Percentiles rank a stretch among this genome's conserved stretches.
phyloP scores from a whole-genome alignment of 208 protist species.

The Kentomonas sorsogonicus region DNA sequence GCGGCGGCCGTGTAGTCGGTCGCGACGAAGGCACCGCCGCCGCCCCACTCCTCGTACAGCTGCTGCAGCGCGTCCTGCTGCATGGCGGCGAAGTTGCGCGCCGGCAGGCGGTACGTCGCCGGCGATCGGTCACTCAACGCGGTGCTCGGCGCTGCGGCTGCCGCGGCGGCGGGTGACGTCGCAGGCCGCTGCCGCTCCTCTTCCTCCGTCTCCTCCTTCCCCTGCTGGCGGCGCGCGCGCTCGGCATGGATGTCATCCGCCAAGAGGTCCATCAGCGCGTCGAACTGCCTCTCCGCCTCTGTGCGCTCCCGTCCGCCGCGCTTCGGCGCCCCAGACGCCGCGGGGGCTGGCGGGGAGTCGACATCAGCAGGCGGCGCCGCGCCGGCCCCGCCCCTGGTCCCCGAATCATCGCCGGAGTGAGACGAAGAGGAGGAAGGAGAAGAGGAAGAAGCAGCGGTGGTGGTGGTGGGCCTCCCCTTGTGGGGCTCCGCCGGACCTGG shows the following conservation, averaged over 20 bases:
- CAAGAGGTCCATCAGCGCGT: slow-evolving; percentile 41
- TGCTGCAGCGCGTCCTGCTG: slow-evolving; percentile 57
- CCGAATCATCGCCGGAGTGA: background rate
- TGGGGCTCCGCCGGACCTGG: too few species aligned
- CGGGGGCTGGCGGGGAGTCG: background rate
- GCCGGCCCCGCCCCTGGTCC: background rate
- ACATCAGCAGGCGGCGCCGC: background rate
- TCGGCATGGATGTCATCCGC: slow-evolving; percentile 29
- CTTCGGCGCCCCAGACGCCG: background rate
- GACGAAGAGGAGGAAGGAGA: too few species aligned
- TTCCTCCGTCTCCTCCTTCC: background rate
- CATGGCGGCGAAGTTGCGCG: slow-evolving; percentile 51
- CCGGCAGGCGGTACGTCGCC: slow-evolving; percentile 20
- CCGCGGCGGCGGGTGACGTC: background rate
- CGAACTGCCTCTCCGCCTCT: slow-evolving; percentile 27
- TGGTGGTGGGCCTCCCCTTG: too few species aligned
- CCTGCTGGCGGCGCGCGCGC: background rate
- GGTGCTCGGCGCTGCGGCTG: background rate
- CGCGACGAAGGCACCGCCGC: slow-evolving; percentile 44
- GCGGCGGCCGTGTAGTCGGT: slow-evolving; percentile 59
- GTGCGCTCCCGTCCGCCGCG: slow-evolving; percentile 9
- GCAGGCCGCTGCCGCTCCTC: background rate
- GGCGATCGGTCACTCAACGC: background rate
- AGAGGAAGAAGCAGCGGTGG: too few species aligned
- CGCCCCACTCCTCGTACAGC: slow-evolving; percentile 49